Conservation (phyloP, 75 land plant species). For the Larix kaempferi region DNA sequence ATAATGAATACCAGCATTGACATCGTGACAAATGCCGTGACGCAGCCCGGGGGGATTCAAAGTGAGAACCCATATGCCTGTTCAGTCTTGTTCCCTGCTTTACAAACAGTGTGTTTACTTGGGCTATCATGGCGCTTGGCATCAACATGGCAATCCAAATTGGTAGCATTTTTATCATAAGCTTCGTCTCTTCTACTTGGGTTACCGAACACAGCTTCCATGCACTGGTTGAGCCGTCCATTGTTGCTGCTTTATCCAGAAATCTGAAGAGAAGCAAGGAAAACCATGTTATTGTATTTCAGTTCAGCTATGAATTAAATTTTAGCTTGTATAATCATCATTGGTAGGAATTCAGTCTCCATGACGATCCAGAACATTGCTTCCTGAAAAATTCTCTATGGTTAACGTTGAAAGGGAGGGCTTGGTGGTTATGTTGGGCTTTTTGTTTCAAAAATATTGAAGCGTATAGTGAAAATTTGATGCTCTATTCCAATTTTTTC, state of each 20-base stretch:
- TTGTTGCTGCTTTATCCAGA: conserved; percentile 63
- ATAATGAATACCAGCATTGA: conserved; percentile 41
- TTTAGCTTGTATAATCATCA: too few species aligned
- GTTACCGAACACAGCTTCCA: conserved; percentile 61
- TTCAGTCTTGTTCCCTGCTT: conserved; percentile 62
- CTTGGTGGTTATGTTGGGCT: too few species aligned
- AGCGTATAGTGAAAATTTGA: too few species aligned
- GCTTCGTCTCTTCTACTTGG: conserved; percentile 74
- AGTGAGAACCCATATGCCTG: conserved; percentile 27
- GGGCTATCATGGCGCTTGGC: conserved; percentile 45
- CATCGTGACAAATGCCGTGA: conserved; percentile 37
- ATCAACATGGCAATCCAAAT: conserved; percentile 39
- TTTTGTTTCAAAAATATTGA: too few species aligned
- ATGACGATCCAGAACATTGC: too few species aligned
- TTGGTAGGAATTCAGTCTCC: background rate
- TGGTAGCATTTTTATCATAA: conserved; percentile 49
- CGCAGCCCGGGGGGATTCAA: conserved; percentile 54
- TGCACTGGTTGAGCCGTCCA: conserved; percentile 7
- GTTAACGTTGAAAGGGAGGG: too few species aligned
- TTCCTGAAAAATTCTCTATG: too few species aligned
- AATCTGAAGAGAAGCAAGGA: conserved; percentile 21
- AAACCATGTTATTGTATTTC: too few species aligned
- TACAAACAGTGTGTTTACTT: conserved; percentile 55
- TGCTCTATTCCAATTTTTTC: too few species aligned
- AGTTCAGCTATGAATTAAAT: too few species aligned